phyloP scores from a whole-genome alignment of 106 monocot species.

The Hemerocallis citrina region DNA sequence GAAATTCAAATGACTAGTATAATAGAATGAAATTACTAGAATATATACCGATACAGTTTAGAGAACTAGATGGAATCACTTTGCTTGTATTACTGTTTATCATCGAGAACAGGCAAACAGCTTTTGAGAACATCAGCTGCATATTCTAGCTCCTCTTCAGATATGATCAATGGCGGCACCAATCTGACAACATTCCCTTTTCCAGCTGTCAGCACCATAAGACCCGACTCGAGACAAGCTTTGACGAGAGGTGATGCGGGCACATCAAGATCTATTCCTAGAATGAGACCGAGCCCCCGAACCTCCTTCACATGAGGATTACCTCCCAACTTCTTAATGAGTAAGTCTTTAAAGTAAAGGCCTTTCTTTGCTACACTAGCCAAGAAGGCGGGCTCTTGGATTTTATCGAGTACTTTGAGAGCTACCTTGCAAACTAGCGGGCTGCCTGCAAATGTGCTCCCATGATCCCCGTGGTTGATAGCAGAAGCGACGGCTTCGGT shows the following conservation, averaged over 20 bases:
- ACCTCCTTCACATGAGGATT: constrained; percentile 63
- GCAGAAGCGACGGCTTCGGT: constrained; percentile 57
- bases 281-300: constrained; percentile 69
- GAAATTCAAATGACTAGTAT: too few species aligned
- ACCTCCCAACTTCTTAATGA: constrained; percentile 30
- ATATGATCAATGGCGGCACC: constrained; percentile 81
- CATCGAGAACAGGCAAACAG: constrained; percentile 63
- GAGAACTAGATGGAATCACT: background rate
- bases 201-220: constrained; percentile 80
- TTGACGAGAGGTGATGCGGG: constrained; percentile 54
- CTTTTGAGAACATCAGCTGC: constrained; percentile 43
- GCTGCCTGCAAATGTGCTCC: constrained; percentile 76
- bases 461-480: constrained; percentile 63
- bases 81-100: background rate
- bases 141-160: constrained; percentile 59
- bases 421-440: constrained; percentile 75
- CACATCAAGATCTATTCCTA: constrained; percentile 75
- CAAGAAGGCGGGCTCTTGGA: constrained; percentile 56
- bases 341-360: constrained; percentile 47
- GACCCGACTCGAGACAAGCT: constrained; percentile 53
- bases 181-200: constrained; percentile 78
- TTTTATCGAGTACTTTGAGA: constrained; percentile 64
- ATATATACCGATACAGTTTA: too few species aligned
- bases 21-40: too few species aligned
- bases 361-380: constrained; percentile 54